Evolutionary conservation across 768 basidiomycete species (phyloP).

Genomic region (Leccinum incarnatum): DNA sequence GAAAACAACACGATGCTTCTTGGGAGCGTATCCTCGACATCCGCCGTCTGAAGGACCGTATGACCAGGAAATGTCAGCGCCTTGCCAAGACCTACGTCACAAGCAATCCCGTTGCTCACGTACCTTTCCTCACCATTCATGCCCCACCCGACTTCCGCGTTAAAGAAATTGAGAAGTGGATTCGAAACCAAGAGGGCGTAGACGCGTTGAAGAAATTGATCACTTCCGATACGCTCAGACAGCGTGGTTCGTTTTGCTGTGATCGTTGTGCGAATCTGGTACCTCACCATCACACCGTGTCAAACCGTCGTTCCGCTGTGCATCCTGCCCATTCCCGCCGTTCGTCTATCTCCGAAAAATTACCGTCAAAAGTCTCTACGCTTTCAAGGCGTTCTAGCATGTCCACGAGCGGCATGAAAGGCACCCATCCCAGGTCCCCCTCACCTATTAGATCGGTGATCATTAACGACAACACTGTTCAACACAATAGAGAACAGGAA

Average conservation of each 20-base stretch:
- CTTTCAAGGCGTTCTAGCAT: constrained; percentile 20
- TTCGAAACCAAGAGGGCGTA: constrained; percentile 45
- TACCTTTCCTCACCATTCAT: constrained; percentile 61
- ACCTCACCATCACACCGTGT: constrained; percentile 30
- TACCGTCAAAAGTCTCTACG: constrained; percentile 6
- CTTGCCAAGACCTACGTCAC: constrained; percentile 47
- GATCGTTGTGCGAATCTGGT: constrained; percentile 35
- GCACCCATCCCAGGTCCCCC: constrained; percentile 6
- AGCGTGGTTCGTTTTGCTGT: constrained; percentile 33
- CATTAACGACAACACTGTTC: constrained; percentile 11
- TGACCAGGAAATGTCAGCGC: constrained; percentile 76
- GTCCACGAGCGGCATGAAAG: constrained; percentile 8
- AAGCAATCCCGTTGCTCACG: constrained; percentile 37
- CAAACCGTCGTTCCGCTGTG: constrained; percentile 26
- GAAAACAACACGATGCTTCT: constrained; percentile 51
- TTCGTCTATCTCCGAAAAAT: constrained; percentile 23
- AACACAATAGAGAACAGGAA: constrained; percentile 13
- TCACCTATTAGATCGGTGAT: constrained; percentile 12
- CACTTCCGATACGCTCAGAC: constrained; percentile 18
- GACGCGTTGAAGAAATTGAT: constrained; percentile 24
- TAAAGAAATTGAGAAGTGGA: constrained; percentile 81
- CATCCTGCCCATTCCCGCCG: constrained; percentile 28
- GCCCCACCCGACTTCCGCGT: constrained; percentile 71
- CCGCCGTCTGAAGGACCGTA: constrained; percentile 75
- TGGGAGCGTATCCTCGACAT: constrained; percentile 74